These are phyloP conservation scores for Thoreauomyces humboldtii DNA, from an alignment of 192 early-diverging fungal species.

Conservation along the genomic window DNA sequence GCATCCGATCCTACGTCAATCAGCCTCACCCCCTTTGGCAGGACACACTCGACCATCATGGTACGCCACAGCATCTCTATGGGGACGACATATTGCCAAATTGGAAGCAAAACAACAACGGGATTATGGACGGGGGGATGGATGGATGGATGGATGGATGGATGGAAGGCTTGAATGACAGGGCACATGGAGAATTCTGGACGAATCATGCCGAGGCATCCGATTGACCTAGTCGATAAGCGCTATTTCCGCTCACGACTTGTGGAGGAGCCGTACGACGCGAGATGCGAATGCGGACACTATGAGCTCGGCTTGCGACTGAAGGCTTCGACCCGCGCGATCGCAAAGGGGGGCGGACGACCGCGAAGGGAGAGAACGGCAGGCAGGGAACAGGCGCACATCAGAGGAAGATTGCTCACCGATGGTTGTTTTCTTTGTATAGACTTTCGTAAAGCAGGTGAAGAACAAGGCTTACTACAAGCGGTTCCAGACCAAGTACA, in stretches of 20 bases:
- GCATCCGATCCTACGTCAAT: too few relatives aligned
- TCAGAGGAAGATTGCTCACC: background rate
- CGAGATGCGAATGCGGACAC: too few relatives aligned
- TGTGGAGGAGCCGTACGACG: background rate
- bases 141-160: conserved; percentile 4
- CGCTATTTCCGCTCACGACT: background rate
- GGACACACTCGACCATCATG: too few relatives aligned
- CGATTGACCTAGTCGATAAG: background rate
- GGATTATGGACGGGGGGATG: too few relatives aligned
- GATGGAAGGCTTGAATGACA: background rate
- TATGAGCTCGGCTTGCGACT: too few relatives aligned
- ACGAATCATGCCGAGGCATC: background rate
- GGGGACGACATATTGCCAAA: too few relatives aligned
- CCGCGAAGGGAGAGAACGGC: background rate
- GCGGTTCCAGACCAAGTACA: conserved; percentile 99
- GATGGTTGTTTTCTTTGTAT: background rate
- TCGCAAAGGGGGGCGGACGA: background rate
- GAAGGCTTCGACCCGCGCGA: background rate
- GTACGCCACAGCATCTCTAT: too few relatives aligned
- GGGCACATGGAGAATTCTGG: background rate
- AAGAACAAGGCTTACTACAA: conserved; percentile 99
- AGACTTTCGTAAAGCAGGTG: conserved; percentile 65
- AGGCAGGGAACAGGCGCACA: background rate
- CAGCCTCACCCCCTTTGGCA: too few relatives aligned
- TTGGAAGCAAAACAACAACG: too few relatives aligned